These are phyloP conservation scores for Albizia julibrissin DNA, from an alignment of 306 rosid genomes.

Conservation along the genomic window DNA sequence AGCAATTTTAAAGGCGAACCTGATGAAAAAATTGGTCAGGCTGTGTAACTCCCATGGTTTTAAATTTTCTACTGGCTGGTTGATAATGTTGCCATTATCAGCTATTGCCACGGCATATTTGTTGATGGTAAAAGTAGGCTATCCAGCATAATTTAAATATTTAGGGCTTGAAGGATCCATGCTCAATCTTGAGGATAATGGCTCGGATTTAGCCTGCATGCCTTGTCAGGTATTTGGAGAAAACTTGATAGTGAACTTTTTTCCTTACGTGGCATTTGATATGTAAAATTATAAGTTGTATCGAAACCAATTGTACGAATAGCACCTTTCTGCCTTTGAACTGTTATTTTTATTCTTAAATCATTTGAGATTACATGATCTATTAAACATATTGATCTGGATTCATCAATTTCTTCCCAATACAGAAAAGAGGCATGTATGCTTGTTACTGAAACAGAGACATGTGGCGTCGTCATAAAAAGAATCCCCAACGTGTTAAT, in stretches of 20 bases:
- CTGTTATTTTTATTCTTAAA: neutral
- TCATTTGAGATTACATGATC: neutral
- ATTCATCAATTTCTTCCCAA: neutral
- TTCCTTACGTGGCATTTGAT: neutral
- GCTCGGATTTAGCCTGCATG: conserved; percentile 28
- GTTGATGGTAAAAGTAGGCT: conserved; percentile 21
- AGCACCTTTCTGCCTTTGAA: neutral
- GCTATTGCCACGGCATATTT: conserved; percentile 12
- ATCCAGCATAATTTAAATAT: conserved; percentile 32
- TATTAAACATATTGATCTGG: neutral
- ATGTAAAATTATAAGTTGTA: conserved; percentile 14
- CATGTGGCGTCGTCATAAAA: neutral
- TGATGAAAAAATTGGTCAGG: conserved; percentile 26
- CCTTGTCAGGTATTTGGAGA: conserved; percentile 29
- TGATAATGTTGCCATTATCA: conserved; percentile 1
- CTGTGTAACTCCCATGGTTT: conserved; percentile 23
- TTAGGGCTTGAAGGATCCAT: conserved; percentile 18
- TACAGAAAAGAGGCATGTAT: neutral
- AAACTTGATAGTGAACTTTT: conserved; percentile 4
- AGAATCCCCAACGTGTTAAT: neutral
- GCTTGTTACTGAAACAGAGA: neutral
- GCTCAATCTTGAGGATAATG: conserved; percentile 22
- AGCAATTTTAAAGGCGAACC: conserved; percentile 35
- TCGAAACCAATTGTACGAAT: neutral
- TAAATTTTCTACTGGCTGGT: conserved; percentile 10